Percentiles rank a stretch among this genome's conserved stretches.
Evolutionary conservation across 371 early-diverging fungal genomes (phyloP).

Genomic region (Saksenaea vasiformis): DNA sequence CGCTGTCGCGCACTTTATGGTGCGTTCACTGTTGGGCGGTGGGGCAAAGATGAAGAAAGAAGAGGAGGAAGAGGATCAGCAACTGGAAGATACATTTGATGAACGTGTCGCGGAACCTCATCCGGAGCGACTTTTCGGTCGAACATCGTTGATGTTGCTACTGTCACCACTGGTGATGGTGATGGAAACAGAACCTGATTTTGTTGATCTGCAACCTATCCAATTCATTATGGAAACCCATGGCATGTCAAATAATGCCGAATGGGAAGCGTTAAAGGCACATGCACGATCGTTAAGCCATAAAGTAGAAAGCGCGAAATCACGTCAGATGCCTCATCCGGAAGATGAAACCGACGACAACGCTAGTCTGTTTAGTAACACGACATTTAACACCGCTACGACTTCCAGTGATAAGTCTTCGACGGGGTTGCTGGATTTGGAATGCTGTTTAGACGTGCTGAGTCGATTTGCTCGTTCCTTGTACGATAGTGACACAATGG

Average conservation of each 20-base stretch:
- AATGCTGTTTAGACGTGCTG: constrained; percentile 40
- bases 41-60: constrained; percentile 9
- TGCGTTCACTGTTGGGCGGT: constrained; percentile 15
- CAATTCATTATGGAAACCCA: constrained; percentile 20
- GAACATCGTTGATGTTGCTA: constrained; percentile 17
- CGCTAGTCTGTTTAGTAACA: constrained; percentile 10
- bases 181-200: constrained; percentile 46
- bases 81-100: constrained; percentile 17
- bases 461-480: constrained; percentile 30
- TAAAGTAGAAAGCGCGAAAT: not conserved
- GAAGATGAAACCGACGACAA: constrained; percentile 16
- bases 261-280: constrained; percentile 6
- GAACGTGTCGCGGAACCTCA: constrained; percentile 6
- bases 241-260: not conserved
- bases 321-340: constrained; percentile 1
- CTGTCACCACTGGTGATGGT: constrained; percentile 32
- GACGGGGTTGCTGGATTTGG: constrained; percentile 30
- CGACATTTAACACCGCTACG: constrained; percentile 10
- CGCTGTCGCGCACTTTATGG: constrained; percentile 32
- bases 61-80: constrained; percentile 12
- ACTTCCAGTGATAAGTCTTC: constrained; percentile 3
- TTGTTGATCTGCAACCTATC: constrained; percentile 47
- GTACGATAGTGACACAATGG: constrained; percentile 3
- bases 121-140: constrained; percentile 16
- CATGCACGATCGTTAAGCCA: not conserved